phyloP scores from a whole-genome alignment of 2,329 filamentous ascomycete species.

The Cladophialophora bantiana region DNA sequence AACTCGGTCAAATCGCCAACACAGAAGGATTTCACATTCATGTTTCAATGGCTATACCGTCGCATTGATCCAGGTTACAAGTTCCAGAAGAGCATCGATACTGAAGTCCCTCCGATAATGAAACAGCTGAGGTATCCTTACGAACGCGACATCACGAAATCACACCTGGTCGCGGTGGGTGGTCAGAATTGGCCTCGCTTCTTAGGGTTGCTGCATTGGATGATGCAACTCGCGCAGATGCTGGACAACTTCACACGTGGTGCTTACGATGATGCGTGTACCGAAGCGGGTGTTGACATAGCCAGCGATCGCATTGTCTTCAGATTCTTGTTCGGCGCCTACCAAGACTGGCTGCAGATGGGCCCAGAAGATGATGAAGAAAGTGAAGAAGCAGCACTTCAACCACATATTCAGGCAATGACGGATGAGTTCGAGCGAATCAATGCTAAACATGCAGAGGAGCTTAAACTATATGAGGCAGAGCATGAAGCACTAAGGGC shows the following conservation, averaged over 20 bases:
- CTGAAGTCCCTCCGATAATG: constrained; percentile 89
- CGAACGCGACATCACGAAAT: constrained; percentile 94
- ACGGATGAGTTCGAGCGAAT: constrained; percentile 82
- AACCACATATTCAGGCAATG: constrained; percentile 88
- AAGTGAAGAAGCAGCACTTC: constrained; percentile 77
- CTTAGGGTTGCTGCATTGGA: constrained; percentile 92
- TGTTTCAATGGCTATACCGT: constrained; percentile 98
- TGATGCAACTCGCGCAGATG: constrained; percentile 97
- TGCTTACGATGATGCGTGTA: constrained; percentile 87
- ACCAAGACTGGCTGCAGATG: constrained; percentile 91
- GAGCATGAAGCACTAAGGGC: constrained; percentile 81
- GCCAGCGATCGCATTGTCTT: constrained; percentile 92
- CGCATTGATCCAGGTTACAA: constrained; percentile 92
- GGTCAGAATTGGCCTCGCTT: constrained; percentile 98
- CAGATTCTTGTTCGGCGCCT: constrained; percentile 86
- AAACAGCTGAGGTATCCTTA: constrained; percentile 95
- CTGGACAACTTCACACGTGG: constrained; percentile 80
- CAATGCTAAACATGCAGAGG: constrained; percentile 83
- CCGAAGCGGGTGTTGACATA: constrained; percentile 86
- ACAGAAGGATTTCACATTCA: constrained; percentile 96
- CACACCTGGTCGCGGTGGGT: constrained; percentile 90
- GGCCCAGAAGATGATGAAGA: constrained; percentile 88
- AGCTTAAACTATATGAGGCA: constrained; percentile 83
- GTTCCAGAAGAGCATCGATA: constrained; percentile 93
- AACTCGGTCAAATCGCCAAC: constrained; percentile 94